Conservation (phyloP, 225 moss, liverwort and hornwort genomes). For the Pseudisothecium myosuroides region DNA sequence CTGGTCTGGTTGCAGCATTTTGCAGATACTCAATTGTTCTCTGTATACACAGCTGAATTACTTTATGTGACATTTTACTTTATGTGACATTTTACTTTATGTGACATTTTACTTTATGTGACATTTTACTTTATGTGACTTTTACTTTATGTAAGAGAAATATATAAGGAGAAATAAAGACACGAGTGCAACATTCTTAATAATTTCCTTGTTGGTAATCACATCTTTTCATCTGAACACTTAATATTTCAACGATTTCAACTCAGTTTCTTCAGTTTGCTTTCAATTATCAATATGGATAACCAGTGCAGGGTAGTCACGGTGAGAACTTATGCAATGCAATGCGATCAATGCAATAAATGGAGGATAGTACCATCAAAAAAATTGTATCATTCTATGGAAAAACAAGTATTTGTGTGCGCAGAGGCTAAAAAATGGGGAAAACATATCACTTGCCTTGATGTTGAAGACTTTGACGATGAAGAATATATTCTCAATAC, state of each 20-base stretch:
- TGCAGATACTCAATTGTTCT: slow-evolving; percentile 95
- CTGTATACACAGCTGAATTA: slow-evolving; percentile 56
- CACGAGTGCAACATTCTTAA: too few relatives aligned
- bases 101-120: too few relatives aligned
- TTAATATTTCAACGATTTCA: too few relatives aligned
- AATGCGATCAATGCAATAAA: background rate
- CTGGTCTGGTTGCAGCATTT: slow-evolving; percentile 58
- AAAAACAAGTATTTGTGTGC: background rate
- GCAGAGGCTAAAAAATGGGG: background rate
- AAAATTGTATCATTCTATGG: background rate
- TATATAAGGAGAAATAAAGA: background rate
- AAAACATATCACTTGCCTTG: background rate
- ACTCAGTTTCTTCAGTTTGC: background rate
- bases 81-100: too few relatives aligned
- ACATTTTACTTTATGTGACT: background rate
- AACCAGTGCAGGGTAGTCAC: background rate
- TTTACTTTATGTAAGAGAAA: background rate
- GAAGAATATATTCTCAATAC: background rate
- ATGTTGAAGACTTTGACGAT: background rate
- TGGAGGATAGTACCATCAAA: background rate
- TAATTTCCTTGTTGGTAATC: background rate
- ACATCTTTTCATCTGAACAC: too few relatives aligned
- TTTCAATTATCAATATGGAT: background rate
- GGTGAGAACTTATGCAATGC: background rate
- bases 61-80: background rate